Conservation (phyloP, 306 rosid genomes). For the Hippophae gyantsensis region DNA sequence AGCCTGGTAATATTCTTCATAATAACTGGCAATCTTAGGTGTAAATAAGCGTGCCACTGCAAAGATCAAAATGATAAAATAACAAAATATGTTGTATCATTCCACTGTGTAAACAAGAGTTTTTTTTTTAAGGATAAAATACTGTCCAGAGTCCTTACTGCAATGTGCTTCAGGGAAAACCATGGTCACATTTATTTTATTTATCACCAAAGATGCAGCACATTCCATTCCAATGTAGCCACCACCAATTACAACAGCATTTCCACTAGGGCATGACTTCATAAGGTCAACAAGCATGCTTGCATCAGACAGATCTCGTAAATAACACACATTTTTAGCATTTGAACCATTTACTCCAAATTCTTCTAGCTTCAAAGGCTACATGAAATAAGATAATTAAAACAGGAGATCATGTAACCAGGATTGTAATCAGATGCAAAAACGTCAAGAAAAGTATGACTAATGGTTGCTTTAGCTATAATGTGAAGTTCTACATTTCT, state of each 20-base stretch:
- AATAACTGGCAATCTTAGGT: constrained; percentile 74
- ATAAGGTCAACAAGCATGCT: constrained; percentile 52
- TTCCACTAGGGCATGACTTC: constrained; percentile 62
- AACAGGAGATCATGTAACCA: neutral
- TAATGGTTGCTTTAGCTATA: neutral
- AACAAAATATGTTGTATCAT: neutral
- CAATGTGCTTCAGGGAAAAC: constrained; percentile 98
- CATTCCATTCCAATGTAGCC: constrained; percentile 99
- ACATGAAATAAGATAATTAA: constrained; percentile 9
- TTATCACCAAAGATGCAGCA: constrained; percentile 90
- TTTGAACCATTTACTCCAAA: constrained; percentile 91
- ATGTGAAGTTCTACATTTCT: neutral
- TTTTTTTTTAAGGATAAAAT: neutral
- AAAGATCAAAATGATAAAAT: constrained; percentile 10
- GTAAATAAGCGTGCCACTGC: constrained; percentile 97
- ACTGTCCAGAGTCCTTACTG: constrained; percentile 44
- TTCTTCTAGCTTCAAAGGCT: constrained; percentile 94
- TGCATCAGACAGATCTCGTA: constrained; percentile 77
- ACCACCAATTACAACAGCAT: constrained; percentile 95
- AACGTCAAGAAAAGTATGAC: too few relatives aligned
- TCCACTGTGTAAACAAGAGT: neutral
- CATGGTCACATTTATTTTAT: constrained; percentile 77
- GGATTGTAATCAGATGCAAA: too few relatives aligned
- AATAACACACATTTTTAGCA: constrained; percentile 88
- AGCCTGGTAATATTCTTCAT: constrained; percentile 75